Evolutionary conservation across 192 early-diverging fungal species (phyloP), one percentile per base, ranked within the genome.

Genomic region (Spinellus fusiger): DNA sequence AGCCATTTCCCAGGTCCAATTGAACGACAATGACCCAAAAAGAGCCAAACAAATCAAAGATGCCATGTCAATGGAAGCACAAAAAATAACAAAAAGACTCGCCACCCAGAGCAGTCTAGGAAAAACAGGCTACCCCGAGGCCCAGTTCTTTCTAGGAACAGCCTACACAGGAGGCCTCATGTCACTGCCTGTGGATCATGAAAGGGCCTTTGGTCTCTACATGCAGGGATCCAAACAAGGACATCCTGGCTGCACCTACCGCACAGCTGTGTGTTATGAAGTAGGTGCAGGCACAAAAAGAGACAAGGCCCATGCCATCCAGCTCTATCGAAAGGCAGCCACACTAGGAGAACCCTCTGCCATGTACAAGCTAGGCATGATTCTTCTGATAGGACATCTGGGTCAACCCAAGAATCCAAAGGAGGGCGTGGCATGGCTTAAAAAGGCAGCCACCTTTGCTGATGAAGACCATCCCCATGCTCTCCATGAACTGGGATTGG

Each of bases 361-460:
- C 25, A 98, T 99, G 97, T 95, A 92, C 83, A 98, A 97, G 74
- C 78, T 97, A 18, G 97, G 93, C 20, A 86, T 94, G 81, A 89
- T 97, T 15, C 69, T 97, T 46, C 71, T 97, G 66, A 88, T 93
- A 65, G 95, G 95, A 10, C 62, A 84, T 62, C 71, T 97, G 52
- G 84, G 86, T 8, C 86, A 91, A 56, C 62, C 76, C 7, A 66
- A 78, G 38, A 88, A 93, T 64, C 92, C 95, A 13, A 78, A 91
- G 16, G 97, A 99, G 61, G 97, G 89, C 18, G 82, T 97, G 46
- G 91, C 89, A 6, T 97, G 92, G 93, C 79, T 99, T 28, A 96
- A 96, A 70, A 80, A 93, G 29, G 97, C 93, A 7, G 92, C 91
- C 0, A 80, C 82, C n/a, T 83, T 87, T 69, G 94, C 95, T 3